Evolutionary conservation across 768 basidiomycete genomes (phyloP).

Genomic region (Jaapia argillacea): DNA sequence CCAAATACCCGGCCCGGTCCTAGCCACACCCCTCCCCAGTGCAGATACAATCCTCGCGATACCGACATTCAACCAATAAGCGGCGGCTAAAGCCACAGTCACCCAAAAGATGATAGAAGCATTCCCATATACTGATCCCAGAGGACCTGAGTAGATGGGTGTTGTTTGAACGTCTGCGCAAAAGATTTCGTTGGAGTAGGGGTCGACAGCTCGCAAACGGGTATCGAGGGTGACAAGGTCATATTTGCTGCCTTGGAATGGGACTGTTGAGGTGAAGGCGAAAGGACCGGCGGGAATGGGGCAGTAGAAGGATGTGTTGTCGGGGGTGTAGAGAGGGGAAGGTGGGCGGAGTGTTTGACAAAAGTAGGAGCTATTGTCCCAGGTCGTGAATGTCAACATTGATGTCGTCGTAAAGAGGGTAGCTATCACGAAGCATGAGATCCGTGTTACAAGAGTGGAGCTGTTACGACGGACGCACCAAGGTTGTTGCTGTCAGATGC

Average conservation of each 20-base stretch:
- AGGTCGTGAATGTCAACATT: conserved; percentile 70
- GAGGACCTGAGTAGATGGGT: conserved; percentile 51
- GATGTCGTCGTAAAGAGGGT: conserved; percentile 81
- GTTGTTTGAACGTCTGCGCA: conserved; percentile 77
- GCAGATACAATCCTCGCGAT: conserved; percentile 75
- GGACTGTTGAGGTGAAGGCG: conserved; percentile 69
- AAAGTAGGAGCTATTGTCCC: conserved; percentile 60
- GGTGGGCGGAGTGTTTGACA: conserved; percentile 75
- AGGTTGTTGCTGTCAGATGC: conserved; percentile 54
- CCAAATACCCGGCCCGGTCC: conserved; percentile 55
- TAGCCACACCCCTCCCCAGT: conserved; percentile 62
- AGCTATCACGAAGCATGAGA: conserved; percentile 41
- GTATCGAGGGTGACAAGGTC: conserved; percentile 80
- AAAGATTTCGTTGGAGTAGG: conserved; percentile 68
- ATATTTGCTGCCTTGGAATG: conserved; percentile 45
- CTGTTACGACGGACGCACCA: conserved; percentile 34
- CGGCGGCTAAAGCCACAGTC: conserved; percentile 62
- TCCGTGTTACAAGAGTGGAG: conserved; percentile 7
- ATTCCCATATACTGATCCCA: conserved; percentile 51
- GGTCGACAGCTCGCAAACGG: conserved; percentile 81
- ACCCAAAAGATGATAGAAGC: conserved; percentile 65
- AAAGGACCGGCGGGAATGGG: conserved; percentile 74
- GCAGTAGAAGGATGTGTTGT: conserved; percentile 43
- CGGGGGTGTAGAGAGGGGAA: conserved; percentile 47
- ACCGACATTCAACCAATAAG: conserved; percentile 79